Evolutionary conservation across 2,329 filamentous ascomycete genomes (phyloP).

Genomic region (Pezicula radicicola): DNA sequence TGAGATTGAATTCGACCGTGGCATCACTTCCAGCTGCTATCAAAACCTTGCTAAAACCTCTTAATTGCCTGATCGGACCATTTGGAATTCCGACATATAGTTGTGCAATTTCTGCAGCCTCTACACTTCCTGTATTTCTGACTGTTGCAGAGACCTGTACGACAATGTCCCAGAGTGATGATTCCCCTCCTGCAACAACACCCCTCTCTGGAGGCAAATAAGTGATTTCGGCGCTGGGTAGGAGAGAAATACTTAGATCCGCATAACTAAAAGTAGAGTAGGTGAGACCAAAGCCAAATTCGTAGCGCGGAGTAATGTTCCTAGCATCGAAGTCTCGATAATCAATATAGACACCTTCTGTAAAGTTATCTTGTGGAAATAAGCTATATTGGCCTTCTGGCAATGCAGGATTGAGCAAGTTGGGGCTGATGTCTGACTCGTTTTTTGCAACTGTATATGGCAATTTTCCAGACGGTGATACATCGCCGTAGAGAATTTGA

Average conservation of each 20-base stretch:
- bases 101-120: constrained; percentile 25
- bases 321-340: constrained; percentile 45
- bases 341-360: constrained; percentile 47
- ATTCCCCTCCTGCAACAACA: constrained; percentile 56
- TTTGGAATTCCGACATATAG: constrained; percentile 18
- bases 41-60: constrained; percentile 59
- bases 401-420: no score
- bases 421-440: constrained; percentile 26
- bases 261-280: constrained; percentile 49
- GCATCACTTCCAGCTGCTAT: constrained; percentile 43
- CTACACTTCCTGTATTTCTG: constrained; percentile 45
- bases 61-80: constrained; percentile 53
- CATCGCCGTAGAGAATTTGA: constrained; percentile 57
- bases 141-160: constrained; percentile 41
- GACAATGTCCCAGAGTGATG: constrained; percentile 48
- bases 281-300: constrained; percentile 46
- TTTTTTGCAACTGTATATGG: constrained; percentile 58
- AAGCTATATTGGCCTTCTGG: constrained; percentile 39
- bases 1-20: constrained; percentile 47
- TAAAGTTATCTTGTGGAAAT: constrained; percentile 45
- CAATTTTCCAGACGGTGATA: constrained; percentile 43
- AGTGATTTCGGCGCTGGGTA: constrained; percentile 34
- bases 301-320: constrained; percentile 30
- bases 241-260: constrained; percentile 29
- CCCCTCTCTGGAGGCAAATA: constrained; percentile 51